These are phyloP conservation scores for Trichomonas tenax DNA, from an alignment of 208 protist genomes.

Conservation along the genomic window DNA sequence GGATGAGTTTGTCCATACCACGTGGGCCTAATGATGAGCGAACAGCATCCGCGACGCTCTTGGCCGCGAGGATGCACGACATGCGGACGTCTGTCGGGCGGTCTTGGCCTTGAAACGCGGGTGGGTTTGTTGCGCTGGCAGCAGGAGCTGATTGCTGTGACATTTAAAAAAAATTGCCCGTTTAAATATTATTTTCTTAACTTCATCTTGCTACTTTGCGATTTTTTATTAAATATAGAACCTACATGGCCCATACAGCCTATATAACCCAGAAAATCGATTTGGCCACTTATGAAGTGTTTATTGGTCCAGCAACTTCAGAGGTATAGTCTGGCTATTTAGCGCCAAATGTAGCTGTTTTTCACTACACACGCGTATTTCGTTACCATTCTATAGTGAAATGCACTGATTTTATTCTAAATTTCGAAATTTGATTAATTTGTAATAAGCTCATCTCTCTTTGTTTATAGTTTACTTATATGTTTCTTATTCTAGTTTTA, in stretches of 20 bases:
- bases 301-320: too few relatives aligned
- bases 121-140: not conserved
- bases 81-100: slow-evolving; percentile 31
- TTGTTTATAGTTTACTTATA: too few relatives aligned
- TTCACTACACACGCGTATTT: too few relatives aligned
- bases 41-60: slow-evolving; percentile 81
- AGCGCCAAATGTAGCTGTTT: too few relatives aligned
- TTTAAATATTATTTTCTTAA: not conserved
- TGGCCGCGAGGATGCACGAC: slow-evolving; percentile 31
- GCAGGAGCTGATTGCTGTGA: not conserved
- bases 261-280: not conserved
- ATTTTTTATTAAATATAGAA: not conserved
- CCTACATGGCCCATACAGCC: not conserved
- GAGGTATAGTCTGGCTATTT: too few relatives aligned
- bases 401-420: too few relatives aligned
- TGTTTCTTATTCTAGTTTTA: too few relatives aligned
- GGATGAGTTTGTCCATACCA: slow-evolving; percentile 93
- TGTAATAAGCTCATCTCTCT: too few relatives aligned
- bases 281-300: not conserved
- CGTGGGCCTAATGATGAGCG: slow-evolving; percentile 90
- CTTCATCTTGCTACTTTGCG: not conserved
- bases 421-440: too few relatives aligned
- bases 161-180: not conserved
- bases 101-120: slow-evolving; percentile 24
- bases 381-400: too few relatives aligned